Percentiles rank a stretch among this genome's conserved stretches.
These are phyloP conservation scores for Solanum virginianum DNA, from an alignment of 257 asterid genomes.

Conservation along the genomic window DNA sequence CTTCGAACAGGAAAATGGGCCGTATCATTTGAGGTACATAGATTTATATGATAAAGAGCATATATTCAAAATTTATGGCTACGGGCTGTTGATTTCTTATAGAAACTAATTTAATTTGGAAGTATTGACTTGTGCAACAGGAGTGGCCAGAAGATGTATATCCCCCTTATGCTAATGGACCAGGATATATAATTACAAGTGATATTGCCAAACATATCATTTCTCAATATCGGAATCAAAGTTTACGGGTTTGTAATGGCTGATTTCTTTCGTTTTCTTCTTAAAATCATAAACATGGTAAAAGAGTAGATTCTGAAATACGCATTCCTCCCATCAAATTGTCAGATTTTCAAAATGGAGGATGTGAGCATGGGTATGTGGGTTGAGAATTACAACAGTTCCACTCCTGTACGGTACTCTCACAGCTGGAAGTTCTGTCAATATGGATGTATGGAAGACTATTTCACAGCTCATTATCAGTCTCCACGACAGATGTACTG, in stretches of 20 bases:
- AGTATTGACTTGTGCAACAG: constrained; percentile 20
- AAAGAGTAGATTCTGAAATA: not conserved
- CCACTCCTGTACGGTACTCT: constrained; percentile 43
- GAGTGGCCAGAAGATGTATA: constrained; percentile 98
- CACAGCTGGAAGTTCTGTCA: constrained; percentile 91
- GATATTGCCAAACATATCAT: constrained; percentile 63
- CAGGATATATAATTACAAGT: constrained; percentile 79
- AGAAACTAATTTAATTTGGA: not conserved
- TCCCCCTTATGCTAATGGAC: constrained; percentile 97
- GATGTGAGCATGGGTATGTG: constrained; percentile 99
- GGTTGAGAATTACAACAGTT: constrained; percentile 81
- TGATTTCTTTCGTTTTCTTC: not conserved
- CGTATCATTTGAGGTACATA: constrained; percentile 69
- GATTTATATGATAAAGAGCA: not conserved
- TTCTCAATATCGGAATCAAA: constrained; percentile 53
- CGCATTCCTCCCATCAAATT: not conserved
- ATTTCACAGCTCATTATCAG: constrained; percentile 93
- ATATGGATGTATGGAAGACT: constrained; percentile 81
- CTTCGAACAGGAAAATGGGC: constrained; percentile 98
- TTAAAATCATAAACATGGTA: not conserved
- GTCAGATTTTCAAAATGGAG: constrained; percentile 92
- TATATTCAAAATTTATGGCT: not conserved
- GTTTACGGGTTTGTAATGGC: constrained; percentile 47
- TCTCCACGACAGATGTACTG: constrained; percentile 92
- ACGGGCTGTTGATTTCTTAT: not conserved